Conservation (phyloP, 345 rosid species). For the Psidium friedrichsthalianum region DNA sequence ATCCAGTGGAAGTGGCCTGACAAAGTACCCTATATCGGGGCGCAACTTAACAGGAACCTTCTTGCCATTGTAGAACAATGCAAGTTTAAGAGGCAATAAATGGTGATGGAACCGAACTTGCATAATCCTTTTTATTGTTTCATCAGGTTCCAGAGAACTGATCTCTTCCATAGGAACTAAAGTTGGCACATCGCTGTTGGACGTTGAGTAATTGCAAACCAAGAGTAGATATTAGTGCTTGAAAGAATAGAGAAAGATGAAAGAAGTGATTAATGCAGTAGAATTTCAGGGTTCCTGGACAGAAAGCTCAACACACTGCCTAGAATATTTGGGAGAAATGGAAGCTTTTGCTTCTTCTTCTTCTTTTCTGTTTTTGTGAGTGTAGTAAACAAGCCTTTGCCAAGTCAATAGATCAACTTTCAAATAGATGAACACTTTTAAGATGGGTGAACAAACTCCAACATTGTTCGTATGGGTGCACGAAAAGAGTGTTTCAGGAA, state of each 20-base stretch:
- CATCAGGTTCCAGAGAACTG: constrained; percentile 53
- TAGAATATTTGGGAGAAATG: background rate
- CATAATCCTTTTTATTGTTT: constrained; percentile 40
- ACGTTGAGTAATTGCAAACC: constrained; percentile 32
- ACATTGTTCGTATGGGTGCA: background rate
- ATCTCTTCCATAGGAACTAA: constrained; percentile 66
- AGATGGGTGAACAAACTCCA: background rate
- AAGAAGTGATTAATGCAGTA: background rate
- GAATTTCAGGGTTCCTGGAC: background rate
- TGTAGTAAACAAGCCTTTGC: background rate
- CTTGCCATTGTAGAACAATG: constrained; percentile 40
- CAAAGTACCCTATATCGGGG: constrained; percentile 94
- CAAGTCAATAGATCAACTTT: background rate
- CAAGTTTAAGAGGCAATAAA: constrained; percentile 69
- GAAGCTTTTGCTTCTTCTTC: background rate
- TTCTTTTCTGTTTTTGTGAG: background rate
- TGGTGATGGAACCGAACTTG: constrained; percentile 90
- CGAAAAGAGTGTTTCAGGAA: background rate
- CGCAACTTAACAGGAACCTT: constrained; percentile 67
- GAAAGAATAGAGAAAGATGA: background rate
- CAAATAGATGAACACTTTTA: background rate
- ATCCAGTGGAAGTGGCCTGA: constrained; percentile 68
- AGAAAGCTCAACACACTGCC: background rate
- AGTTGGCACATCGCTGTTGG: constrained; percentile 40
- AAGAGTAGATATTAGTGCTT: background rate